Conservation (phyloP, 1,139 yeast species). For the Candida gigantensis region DNA sequence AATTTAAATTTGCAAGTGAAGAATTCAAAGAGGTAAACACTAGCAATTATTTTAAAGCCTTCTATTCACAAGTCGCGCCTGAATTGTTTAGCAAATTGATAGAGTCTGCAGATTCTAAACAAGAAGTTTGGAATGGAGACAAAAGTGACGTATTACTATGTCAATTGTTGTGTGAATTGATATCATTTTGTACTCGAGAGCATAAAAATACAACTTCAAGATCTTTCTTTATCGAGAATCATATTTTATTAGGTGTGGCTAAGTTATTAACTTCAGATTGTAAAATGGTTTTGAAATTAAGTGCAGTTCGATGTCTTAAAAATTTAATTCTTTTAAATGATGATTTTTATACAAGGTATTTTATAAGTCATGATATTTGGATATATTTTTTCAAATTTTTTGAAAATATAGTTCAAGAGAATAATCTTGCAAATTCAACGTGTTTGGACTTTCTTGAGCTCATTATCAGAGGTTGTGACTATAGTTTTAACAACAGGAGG, state of each 20-base stretch:
- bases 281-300: constrained; percentile 56
- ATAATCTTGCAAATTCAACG: constrained; percentile 74
- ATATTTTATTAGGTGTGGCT: constrained; percentile 55
- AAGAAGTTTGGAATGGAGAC: constrained; percentile 13
- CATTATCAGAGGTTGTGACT: constrained; percentile 38
- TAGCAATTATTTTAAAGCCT: constrained; percentile 55
- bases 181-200: constrained; percentile 63
- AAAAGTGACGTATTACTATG: constrained; percentile 43
- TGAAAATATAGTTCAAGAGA: constrained; percentile 48
- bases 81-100: constrained; percentile 52
- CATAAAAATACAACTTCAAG: constrained; percentile 60
- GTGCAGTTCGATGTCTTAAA: constrained; percentile 67
- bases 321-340: constrained; percentile 62
- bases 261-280: constrained; percentile 39
- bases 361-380: constrained; percentile 58
- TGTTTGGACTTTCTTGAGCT: constrained; percentile 70
- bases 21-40: constrained; percentile 45
- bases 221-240: constrained; percentile 59
- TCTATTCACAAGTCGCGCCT: constrained; percentile 65
- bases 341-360: constrained; percentile 54
- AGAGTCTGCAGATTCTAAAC: constrained; percentile 9
- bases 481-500: constrained; percentile 25
- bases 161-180: constrained; percentile 68
- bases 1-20: constrained; percentile 14
- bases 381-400: constrained; percentile 53